phyloP scores from a whole-genome alignment of 2,329 filamentous ascomycete genomes.

The Colletotrichum lentis region DNA sequence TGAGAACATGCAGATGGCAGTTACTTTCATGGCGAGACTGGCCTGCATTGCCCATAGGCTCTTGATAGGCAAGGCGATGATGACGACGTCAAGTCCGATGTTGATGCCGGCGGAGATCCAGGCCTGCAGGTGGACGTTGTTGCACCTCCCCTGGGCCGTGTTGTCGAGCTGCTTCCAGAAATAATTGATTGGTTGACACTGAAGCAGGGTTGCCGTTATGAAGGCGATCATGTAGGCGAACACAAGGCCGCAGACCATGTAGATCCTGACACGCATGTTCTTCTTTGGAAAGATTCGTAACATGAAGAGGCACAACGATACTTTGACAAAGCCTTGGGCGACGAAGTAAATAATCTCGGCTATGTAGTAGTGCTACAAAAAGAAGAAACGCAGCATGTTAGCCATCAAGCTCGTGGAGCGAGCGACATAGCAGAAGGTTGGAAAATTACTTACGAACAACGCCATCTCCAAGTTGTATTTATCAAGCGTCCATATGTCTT shows the following conservation, averaged over 20 bases:
- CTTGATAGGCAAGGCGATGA: slow-evolving; percentile 38
- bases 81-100: slow-evolving; percentile 38
- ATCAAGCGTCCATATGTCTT: too few relatives aligned
- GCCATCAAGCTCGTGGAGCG: too few relatives aligned
- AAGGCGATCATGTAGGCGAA: neutral
- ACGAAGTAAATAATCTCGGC: too few relatives aligned
- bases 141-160: neutral
- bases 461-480: too few relatives aligned
- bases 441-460: too few relatives aligned
- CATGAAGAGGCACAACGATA: slow-evolving; percentile 46
- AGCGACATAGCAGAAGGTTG: too few relatives aligned
- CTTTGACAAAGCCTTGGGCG: slow-evolving; percentile 40
- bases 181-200: too few relatives aligned
- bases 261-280: neutral
- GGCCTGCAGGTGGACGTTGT: neutral
- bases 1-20: slow-evolving; percentile 34
- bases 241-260: neutral
- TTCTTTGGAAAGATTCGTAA: slow-evolving; percentile 44
- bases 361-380: too few relatives aligned
- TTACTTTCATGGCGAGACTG: slow-evolving; percentile 32
- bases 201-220: neutral
- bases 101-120: slow-evolving; percentile 31
- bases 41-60: slow-evolving; percentile 38
- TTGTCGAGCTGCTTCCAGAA: too few relatives aligned
- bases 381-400: too few relatives aligned